phyloP scores from a whole-genome alignment of 768 basidiomycete genomes.

The Mycena galericulata region DNA sequence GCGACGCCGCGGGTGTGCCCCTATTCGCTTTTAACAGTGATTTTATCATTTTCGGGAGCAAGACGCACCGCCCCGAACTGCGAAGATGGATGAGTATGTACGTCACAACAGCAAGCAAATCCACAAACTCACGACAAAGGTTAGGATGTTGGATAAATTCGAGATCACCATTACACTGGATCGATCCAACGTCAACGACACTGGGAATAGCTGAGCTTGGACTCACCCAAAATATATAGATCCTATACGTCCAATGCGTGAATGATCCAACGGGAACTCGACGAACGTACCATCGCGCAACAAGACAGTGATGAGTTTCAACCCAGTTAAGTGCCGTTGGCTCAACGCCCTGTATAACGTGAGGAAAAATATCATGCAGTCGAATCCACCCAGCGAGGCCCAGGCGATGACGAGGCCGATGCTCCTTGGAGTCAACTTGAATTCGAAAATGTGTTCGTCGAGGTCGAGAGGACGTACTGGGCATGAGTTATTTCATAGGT shows the following conservation, averaged over 20 bases:
- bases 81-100: background rate
- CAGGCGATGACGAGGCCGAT: slow-evolving; percentile 18
- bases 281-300: slow-evolving; percentile 25
- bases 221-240: slow-evolving; percentile 28
- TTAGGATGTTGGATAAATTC: slow-evolving; percentile 26
- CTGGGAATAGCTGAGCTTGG: background rate
- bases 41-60: background rate
- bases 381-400: slow-evolving; percentile 16
- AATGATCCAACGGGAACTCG: background rate
- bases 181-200: background rate
- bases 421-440: background rate
- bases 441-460: background rate
- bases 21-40: background rate
- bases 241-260: background rate
- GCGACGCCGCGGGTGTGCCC: slow-evolving; percentile 17
- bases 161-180: slow-evolving; percentile 19
- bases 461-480: slow-evolving; percentile 9
- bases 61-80: slow-evolving; percentile 16
- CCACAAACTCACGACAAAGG: slow-evolving; percentile 13
- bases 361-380: slow-evolving; percentile 27
- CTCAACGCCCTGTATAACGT: slow-evolving; percentile 20
- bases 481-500: background rate
- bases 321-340: background rate
- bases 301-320: slow-evolving; percentile 10
- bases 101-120: background rate